These are phyloP conservation scores for Talaromyces sp. DNA, from an alignment of 2,329 filamentous ascomycete genomes.

Conservation along the genomic window DNA sequence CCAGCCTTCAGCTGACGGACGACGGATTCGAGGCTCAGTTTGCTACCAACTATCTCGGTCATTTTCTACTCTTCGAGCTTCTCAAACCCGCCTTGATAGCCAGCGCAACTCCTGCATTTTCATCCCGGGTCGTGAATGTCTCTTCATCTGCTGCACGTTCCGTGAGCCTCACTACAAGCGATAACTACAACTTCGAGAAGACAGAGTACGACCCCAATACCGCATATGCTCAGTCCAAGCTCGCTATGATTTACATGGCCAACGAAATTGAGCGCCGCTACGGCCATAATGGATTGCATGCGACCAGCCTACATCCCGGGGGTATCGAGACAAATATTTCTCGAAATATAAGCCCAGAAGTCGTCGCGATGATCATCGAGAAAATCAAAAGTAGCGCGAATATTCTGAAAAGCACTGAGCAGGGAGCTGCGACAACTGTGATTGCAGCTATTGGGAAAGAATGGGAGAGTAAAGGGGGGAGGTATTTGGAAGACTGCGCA, in stretches of 20 bases:
- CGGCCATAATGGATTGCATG: constrained; percentile 42
- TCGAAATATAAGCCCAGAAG: constrained; percentile 5
- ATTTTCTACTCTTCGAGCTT: constrained; percentile 32
- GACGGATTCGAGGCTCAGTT: constrained; percentile 38
- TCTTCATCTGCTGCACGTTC: constrained; percentile 44
- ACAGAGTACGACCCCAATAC: constrained; percentile 26
- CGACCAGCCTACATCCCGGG: constrained; percentile 42
- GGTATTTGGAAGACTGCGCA: constrained; percentile 28
- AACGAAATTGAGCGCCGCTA: constrained; percentile 51
- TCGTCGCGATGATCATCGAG: background rate
- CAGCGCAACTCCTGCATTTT: constrained; percentile 31
- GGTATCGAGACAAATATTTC: constrained; percentile 5
- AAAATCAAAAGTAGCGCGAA: background rate
- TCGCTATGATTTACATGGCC: constrained; percentile 50
- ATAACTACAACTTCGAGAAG: constrained; percentile 21
- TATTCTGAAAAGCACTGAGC: constrained; percentile 28
- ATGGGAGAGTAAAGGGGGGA: constrained; percentile 29
- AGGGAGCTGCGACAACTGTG: constrained; percentile 38
- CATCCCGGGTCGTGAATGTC: constrained; percentile 48
- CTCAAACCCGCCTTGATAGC: constrained; percentile 20
- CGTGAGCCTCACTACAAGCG: constrained; percentile 24
- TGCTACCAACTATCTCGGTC: constrained; percentile 33
- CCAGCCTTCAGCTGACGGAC: constrained; percentile 16
- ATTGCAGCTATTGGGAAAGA: constrained; percentile 31
- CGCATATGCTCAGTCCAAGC: constrained; percentile 50